These are phyloP conservation scores for Hypoxylon lienhwacheense DNA, from an alignment of 495 filamentous ascomycete species.

Conservation along the genomic window DNA sequence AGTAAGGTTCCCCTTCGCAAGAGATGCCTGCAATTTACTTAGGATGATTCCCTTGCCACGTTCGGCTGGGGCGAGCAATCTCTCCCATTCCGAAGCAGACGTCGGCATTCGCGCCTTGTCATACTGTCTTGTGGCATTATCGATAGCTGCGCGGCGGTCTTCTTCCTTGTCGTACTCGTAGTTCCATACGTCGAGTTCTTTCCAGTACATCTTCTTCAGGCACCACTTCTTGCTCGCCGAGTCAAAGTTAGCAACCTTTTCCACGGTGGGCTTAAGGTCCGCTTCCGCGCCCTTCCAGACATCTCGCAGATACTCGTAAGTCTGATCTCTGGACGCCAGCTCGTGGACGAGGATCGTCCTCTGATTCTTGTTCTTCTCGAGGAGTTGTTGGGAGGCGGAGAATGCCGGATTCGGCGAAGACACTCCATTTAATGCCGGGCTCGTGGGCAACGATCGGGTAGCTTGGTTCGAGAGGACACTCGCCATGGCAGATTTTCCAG, in stretches of 20 bases:
- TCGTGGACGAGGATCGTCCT: conserved; percentile 72
- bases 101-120: conserved; percentile 75
- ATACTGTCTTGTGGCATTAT: conserved; percentile 79
- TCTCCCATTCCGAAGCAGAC: conserved; percentile 78
- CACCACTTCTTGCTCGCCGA: conserved; percentile 62
- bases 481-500: conserved; percentile 48
- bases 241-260: conserved; percentile 61
- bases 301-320: conserved; percentile 58
- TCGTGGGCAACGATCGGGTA: conserved; percentile 63
- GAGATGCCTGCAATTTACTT: conserved; percentile 67
- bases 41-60: conserved; percentile 78
- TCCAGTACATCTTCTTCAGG: conserved; percentile 71
- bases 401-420: conserved; percentile 56
- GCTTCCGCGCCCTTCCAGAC: conserved; percentile 60
- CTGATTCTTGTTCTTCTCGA: conserved; percentile 55
- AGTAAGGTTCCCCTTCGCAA: conserved; percentile 60
- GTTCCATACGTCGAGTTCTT: conserved; percentile 80
- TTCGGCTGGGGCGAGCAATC: conserved; percentile 70
- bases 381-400: conserved; percentile 54
- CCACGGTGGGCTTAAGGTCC: conserved; percentile 58
- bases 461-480: conserved; percentile 32
- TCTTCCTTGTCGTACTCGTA: conserved; percentile 68
- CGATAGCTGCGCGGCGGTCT: conserved; percentile 76
- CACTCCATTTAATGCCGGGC: conserved; percentile 59
- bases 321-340: conserved; percentile 63